Base-by-base conservation (phyloP, 306 rosid species). In the Quercus cerris region DNA sequence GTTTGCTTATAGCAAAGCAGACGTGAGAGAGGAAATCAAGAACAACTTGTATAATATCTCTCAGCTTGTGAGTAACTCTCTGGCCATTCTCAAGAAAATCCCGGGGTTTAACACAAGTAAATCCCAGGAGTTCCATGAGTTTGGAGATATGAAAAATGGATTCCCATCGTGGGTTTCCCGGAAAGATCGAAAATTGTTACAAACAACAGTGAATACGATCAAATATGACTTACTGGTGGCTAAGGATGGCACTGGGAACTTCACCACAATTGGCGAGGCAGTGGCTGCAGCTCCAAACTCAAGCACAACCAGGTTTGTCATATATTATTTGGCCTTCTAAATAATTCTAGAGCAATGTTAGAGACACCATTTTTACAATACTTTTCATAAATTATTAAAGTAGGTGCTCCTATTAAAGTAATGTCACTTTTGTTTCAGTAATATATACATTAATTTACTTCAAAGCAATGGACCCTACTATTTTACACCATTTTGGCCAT, bases 261-360 rank as follows among this genome's bases (percentile, higher is more conserved):
- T 93, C 86, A 52, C 87, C 44, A 90, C 95, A 22, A 83, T 93
- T 2, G 78, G 82, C 0, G 93, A 83, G 20, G 99, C 99, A 0
- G 81, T 94, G 4, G 85, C 80, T 61, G 95, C 90, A 0, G 97
- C 99, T 85, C 99, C 99, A 3, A 94, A 89, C 67, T 88, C 94
- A 2, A 90, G 93, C 83, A n/a, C 83, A 3, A 93, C 95, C 76
- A 94, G 95, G 99, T 82, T 71, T 55, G 51, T 58, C 6, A 2
- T 12, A 7, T 30, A 38, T 46, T 62, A 38, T 22, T 62, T 25
- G 68, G 9, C 68, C 35, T 25, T 61, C n/a, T 38, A 7, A 13
- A 61, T 25, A 11, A 10, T 27, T 62, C 10, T 27, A 49, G 13
- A 49, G 15, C 54, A 49, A 49, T 49, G 14, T 49, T 3, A 49